Conservation (phyloP, 208 protist species). For the Trypanosoma mega region DNA sequence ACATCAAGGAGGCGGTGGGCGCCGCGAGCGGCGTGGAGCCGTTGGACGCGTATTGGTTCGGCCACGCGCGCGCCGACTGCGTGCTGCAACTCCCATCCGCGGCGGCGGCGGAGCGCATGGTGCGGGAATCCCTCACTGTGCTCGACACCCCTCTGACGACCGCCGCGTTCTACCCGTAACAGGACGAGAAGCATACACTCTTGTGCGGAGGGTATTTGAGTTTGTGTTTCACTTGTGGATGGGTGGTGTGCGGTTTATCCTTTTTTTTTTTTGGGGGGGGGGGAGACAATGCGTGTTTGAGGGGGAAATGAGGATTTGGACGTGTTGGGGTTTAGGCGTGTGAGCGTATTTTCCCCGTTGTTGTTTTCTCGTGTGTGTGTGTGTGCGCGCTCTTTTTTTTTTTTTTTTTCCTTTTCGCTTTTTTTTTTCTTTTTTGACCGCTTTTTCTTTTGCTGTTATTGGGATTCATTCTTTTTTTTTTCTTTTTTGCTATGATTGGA, state of each 20-base stretch:
- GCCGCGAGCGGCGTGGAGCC: constrained; percentile 20
- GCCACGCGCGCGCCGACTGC: constrained; percentile 47
- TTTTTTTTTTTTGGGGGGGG: no score
- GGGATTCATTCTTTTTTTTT: background rate
- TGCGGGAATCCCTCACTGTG: constrained; percentile 32
- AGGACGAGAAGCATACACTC: constrained; percentile 9
- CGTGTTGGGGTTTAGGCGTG: no score
- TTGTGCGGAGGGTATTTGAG: no score
- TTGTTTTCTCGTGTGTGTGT: no score
- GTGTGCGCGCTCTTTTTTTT: background rate
- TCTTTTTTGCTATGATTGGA: constrained; percentile 8
- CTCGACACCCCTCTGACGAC: constrained; percentile 20
- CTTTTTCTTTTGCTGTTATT: constrained; percentile 8
- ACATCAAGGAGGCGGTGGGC: constrained; percentile 51
- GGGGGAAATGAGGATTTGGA: no score
- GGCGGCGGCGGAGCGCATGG: constrained; percentile 28
- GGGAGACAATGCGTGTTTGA: no score
- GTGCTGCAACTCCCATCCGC: constrained; percentile 46
- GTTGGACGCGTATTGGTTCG: constrained; percentile 72
- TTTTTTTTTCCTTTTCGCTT: background rate
- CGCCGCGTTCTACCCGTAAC: constrained; percentile 31
- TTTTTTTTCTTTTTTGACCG: background rate
- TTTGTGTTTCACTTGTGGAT: no score
- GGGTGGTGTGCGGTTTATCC: no score
- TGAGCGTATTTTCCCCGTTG: no score